Evolutionary conservation across 2,329 filamentous ascomycete genomes (phyloP).

Genomic region (Emmonsiellopsis sp.): DNA sequence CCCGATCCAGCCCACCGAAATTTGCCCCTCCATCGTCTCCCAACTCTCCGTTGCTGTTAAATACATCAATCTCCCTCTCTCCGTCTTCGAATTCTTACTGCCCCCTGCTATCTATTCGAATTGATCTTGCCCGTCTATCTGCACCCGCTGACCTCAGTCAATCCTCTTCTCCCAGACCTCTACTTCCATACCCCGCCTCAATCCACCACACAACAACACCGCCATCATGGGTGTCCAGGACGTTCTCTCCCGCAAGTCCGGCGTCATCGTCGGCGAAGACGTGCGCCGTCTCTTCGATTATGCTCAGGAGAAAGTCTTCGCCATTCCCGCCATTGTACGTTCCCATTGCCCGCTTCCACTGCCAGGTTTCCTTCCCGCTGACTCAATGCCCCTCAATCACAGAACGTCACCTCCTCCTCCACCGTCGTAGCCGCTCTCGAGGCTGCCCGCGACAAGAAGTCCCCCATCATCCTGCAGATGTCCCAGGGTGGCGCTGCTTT

Average conservation of each 20-base stretch:
- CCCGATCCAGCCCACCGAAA: not conserved
- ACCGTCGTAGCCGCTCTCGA: conserved; percentile 80
- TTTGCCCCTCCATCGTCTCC: not conserved
- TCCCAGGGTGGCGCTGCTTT: conserved; percentile 90
- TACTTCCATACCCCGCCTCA: not conserved
- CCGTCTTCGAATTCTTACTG: no score
- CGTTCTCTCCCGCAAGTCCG: conserved; percentile 53
- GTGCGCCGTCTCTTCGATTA: conserved; percentile 73
- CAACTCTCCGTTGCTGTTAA: not conserved
- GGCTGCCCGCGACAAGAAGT: conserved; percentile 84
- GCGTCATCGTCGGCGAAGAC: conserved; percentile 60
- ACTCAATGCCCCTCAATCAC: conserved; percentile 1
- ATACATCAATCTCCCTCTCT: not conserved
- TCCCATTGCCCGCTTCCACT: not conserved
- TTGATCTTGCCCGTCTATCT: no score
- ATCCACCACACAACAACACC: not conserved
- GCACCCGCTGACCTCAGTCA: no score
- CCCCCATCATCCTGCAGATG: conserved; percentile 85
- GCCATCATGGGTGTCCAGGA: conserved; percentile 39
- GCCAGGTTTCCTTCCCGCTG: conserved; percentile 7
- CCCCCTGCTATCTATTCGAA: no score
- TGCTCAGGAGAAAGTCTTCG: conserved; percentile 76
- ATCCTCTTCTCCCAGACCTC: no score
- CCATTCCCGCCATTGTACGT: conserved; percentile 69
- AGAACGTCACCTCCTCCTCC: conserved; percentile 90